Evolutionary conservation across 306 rosid species (phyloP), one percentile per base, ranked within the genome.

Genomic region (Prunus fruticosa): DNA sequence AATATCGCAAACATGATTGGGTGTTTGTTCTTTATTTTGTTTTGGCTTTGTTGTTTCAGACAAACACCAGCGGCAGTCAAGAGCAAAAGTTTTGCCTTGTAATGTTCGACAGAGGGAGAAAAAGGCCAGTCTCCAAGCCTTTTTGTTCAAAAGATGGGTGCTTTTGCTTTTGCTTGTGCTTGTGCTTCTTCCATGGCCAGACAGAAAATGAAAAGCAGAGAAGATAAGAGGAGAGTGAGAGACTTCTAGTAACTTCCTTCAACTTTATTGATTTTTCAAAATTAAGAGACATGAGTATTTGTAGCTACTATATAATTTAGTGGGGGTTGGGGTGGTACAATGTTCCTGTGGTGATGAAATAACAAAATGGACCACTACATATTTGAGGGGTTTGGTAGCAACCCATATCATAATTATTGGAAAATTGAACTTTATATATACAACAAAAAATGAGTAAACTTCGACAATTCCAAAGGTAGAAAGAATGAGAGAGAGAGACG

Each of bases 361-460:
- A 64, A 67, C 72, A 76, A 77, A 85, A 79, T 66, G 86, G 83
- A 79, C 22, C 60, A 72, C 77, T 80, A 73, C 81, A 51, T n/a
- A 54, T 69, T 69, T 38, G 76, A 27, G 74, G 77, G 67, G 47
- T 79, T 76, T 81, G 74, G 88, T 25, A 63, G 85, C 76, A 80
- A 79, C 87, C 87, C 87, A 32, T 53, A 54, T 71, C 71, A 80
- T 73, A 69, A 83, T 87, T 80, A 86, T 91, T 81, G 72, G 47
- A 45, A 79, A 70, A 53, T 74, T 56, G 60, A 71, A 64, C 63
- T 77, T 61, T 76, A 38, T 88, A 90, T 89, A 83, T 79, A 89
- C 89, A 86, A 79, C 80, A 82, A 86, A 88, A 88, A 90, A 82
- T 85, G 75, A 82, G 78, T 68, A 69, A 76, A 60, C 3, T 60